Evolutionary conservation across 2,329 filamentous ascomycete species (phyloP).

Genomic region (Sordariomycetes sp.): DNA sequence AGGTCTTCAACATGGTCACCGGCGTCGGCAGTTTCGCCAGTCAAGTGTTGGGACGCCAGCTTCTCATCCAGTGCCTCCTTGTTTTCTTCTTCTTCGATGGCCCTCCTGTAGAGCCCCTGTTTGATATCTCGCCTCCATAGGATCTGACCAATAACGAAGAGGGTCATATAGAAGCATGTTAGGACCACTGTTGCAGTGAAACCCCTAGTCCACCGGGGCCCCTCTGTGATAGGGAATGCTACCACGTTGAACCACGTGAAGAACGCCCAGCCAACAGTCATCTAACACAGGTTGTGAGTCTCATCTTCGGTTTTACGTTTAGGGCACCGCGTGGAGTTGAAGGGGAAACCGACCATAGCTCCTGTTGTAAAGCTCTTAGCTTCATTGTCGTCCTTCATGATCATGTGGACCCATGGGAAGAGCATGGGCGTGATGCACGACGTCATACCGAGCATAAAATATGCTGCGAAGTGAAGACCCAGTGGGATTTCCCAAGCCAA

Average conservation of each 20-base stretch:
- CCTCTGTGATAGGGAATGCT: conserved; percentile 12
- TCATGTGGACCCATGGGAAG: conserved; percentile 12
- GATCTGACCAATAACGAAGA: conserved; percentile 19
- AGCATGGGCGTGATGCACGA: conserved; percentile 14
- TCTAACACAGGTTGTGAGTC: conserved; percentile 8
- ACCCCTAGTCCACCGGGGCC: conserved; percentile 12
- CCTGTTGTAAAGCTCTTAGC: conserved; percentile 14
- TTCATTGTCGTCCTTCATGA: conserved; percentile 12
- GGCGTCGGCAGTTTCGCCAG: not conserved
- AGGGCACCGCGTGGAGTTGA: not conserved
- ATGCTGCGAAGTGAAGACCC: conserved; percentile 9
- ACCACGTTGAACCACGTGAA: conserved; percentile 14
- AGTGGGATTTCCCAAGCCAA: conserved; percentile 13
- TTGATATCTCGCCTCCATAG: conserved; percentile 18
- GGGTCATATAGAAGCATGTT: conserved; percentile 15
- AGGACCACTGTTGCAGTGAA: conserved; percentile 13
- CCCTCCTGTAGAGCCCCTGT: conserved; percentile 10
- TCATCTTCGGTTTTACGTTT: not conserved
- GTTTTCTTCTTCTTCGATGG: conserved; percentile 13
- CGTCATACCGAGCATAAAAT: conserved; percentile 10
- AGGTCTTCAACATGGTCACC: not conserved
- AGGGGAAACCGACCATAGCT: conserved; percentile 10
- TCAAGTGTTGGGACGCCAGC: conserved; percentile 10
- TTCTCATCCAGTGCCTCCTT: conserved; percentile 13
- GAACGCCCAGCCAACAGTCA: conserved; percentile 17